Evolutionary conservation across 2,329 filamentous ascomycete genomes (phyloP).

Genomic region (Diaporthe ampelina): DNA sequence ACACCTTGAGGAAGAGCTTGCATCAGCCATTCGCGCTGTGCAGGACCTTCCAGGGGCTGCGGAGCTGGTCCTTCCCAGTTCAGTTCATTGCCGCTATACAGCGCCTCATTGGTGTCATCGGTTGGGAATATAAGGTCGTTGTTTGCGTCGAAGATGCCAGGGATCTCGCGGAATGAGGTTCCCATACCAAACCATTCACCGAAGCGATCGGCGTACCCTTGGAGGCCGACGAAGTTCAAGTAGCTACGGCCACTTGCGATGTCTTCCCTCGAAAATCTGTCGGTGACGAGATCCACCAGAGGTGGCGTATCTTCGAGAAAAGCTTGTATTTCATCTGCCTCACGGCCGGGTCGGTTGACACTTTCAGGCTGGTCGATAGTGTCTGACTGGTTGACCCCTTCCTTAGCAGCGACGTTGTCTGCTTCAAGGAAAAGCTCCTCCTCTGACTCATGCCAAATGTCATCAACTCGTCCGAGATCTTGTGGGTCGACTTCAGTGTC

Average conservation of each 20-base stretch:
- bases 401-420: too few relatives aligned
- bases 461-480: neutral
- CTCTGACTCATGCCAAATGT: neutral
- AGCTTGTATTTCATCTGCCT: neutral
- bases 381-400: neutral
- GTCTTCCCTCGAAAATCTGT: constrained; percentile 20
- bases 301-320: neutral
- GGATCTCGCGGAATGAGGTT: constrained; percentile 12
- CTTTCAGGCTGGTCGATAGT: neutral
- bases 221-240: constrained; percentile 14
- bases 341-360: too few relatives aligned
- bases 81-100: constrained; percentile 1
- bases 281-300: constrained; percentile 13
- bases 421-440: neutral
- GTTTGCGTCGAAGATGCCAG: constrained; percentile 26
- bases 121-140: constrained; percentile 1
- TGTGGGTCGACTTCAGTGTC: neutral
- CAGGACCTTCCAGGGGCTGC: neutral
- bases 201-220: constrained; percentile 15
- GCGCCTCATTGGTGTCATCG: neutral
- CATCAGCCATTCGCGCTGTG: neutral
- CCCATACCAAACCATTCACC: constrained; percentile 14
- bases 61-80: neutral
- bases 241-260: constrained; percentile 8
- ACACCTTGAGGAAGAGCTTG: neutral